Conservation (phyloP, 225 moss, liverwort and hornwort species). For the Ulota crispa region DNA sequence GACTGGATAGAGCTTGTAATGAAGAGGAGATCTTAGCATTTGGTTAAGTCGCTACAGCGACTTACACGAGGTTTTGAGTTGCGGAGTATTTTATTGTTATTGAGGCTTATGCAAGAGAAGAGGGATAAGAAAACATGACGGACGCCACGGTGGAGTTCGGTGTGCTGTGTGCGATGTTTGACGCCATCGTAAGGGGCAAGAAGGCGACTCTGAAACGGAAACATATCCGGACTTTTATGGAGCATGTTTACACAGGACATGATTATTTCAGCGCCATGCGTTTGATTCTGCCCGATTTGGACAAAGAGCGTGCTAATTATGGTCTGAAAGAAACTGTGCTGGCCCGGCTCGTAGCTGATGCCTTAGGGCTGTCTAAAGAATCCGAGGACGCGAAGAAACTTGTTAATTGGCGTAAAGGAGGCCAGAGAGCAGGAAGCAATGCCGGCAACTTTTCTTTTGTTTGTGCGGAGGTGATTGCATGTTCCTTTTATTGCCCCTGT, state of each 20-base stretch:
- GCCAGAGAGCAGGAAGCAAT: constrained; percentile 74
- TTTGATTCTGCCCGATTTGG: constrained; percentile 77
- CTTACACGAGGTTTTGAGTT: not conserved
- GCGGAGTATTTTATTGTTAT: not conserved
- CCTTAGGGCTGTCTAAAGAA: constrained; percentile 71
- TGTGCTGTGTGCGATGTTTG: constrained; percentile 61
- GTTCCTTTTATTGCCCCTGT: not conserved
- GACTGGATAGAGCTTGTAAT: not conserved
- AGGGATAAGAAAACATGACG: constrained; percentile 42
- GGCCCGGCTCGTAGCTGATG: constrained; percentile 66
- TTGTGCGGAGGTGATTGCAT: constrained; percentile 65
- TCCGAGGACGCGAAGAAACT: constrained; percentile 87
- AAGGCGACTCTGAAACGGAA: constrained; percentile 63
- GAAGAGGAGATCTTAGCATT: not conserved
- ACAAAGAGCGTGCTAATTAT: constrained; percentile 78
- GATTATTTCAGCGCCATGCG: constrained; percentile 85
- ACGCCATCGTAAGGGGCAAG: constrained; percentile 49
- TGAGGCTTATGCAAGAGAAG: not conserved
- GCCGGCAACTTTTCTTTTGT: constrained; percentile 82
- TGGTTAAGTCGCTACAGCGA: not conserved
- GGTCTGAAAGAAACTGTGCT: constrained; percentile 80
- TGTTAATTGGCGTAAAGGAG: constrained; percentile 91
- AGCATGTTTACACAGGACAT: constrained; percentile 58
- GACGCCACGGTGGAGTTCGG: constrained; percentile 70
- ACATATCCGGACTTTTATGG: constrained; percentile 71